phyloP scores from a whole-genome alignment of 1,284 basidiomycete genomes.

The Ganoderma meredithae region DNA sequence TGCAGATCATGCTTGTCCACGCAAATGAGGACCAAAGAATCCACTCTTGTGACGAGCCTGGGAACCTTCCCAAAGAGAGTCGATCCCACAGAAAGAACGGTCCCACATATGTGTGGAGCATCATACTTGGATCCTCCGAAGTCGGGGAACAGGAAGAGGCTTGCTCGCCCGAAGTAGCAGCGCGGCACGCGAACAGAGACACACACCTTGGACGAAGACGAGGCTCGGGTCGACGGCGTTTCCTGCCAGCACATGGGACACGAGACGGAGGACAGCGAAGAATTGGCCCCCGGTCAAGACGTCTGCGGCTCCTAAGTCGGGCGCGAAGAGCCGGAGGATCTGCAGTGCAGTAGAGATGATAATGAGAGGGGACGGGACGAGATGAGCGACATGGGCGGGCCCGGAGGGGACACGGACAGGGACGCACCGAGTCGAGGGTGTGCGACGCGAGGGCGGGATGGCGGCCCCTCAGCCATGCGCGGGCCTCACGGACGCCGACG shows the following conservation, averaged over 20 bases:
- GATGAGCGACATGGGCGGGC: conserved; percentile 20
- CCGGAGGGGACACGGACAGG: conserved; percentile 3
- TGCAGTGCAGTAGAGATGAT: conserved; percentile 36
- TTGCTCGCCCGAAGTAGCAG: neutral
- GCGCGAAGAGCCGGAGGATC: conserved; percentile 71
- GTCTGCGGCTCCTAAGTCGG: conserved; percentile 57
- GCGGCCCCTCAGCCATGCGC: conserved; percentile 78
- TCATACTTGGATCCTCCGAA: neutral
- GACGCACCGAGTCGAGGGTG: conserved; percentile 65
- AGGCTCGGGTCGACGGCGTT: conserved; percentile 64
- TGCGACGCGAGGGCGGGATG: conserved; percentile 59
- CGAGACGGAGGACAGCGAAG: conserved; percentile 73
- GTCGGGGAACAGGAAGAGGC: conserved; percentile 3
- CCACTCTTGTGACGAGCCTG: conserved; percentile 7
- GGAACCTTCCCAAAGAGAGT: conserved; percentile 16
- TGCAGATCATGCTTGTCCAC: neutral
- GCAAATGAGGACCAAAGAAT: conserved; percentile 1
- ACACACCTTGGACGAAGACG: conserved; percentile 76
- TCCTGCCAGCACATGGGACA: conserved; percentile 67
- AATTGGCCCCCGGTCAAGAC: conserved; percentile 72
- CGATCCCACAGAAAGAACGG: neutral
- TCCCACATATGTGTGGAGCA: neutral
- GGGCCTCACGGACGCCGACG: conserved; percentile 67
- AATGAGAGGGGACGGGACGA: neutral
- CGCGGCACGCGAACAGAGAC: conserved; percentile 5